These are phyloP conservation scores for Marasmius sp. DNA, from an alignment of 1,284 basidiomycete genomes.

Conservation along the genomic window DNA sequence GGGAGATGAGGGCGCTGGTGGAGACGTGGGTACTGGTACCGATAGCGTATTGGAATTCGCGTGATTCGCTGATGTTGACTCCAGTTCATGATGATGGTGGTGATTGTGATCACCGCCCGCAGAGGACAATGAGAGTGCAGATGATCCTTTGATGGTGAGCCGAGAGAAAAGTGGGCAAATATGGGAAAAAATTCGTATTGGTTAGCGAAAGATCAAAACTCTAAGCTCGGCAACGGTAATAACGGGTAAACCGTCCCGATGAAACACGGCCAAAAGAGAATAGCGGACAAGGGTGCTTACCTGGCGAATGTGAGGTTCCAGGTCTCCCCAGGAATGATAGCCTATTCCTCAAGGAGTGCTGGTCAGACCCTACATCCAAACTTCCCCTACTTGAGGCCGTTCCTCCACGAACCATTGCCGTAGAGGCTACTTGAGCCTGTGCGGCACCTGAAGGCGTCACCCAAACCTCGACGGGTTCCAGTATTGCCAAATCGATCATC, in stretches of 20 bases:
- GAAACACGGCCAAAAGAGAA: too few species aligned
- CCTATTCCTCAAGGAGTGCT: constrained; percentile 3
- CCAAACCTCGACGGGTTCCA: constrained; percentile 87
- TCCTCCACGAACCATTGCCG: neutral
- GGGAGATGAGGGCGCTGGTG: constrained; percentile 22
- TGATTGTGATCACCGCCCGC: constrained; percentile 7
- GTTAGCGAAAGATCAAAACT: too few species aligned
- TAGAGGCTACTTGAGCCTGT: neutral
- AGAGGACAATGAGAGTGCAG: constrained; percentile 37
- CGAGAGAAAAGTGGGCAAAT: constrained; percentile 1
- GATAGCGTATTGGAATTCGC: neutral
- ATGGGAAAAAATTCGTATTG: neutral
- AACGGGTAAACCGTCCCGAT: too few species aligned
- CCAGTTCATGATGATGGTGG: neutral
- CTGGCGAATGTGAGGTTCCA: neutral
- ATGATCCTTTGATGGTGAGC: constrained; percentile 29
- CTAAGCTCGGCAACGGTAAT: too few species aligned
- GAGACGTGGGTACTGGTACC: constrained; percentile 11
- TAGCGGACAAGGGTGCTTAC: neutral
- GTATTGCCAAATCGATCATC: constrained; percentile 70
- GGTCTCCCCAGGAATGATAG: neutral
- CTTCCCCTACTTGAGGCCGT: neutral
- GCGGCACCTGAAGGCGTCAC: neutral
- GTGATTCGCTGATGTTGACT: neutral
- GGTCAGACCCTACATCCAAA: neutral